phyloP scores from a whole-genome alignment of 2,329 filamentous ascomycete species.

The Tothia fuscella region DNA sequence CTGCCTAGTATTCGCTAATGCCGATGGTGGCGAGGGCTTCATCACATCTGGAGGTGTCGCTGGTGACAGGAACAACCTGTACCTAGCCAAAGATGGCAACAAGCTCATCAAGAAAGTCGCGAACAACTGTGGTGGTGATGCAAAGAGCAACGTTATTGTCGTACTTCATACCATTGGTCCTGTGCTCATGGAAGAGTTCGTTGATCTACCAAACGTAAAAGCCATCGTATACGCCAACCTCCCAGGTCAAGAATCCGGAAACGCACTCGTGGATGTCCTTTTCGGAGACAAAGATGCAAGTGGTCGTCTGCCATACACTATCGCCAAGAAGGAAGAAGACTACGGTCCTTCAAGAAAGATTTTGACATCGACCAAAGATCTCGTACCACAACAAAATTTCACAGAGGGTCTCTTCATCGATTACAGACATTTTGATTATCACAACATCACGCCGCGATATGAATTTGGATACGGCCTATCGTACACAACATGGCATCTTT shows the following conservation, averaged over 20 bases:
- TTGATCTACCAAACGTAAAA: conserved; percentile 64
- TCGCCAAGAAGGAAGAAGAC: conserved; percentile 61
- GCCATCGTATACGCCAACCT: conserved; percentile 74
- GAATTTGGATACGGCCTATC: conserved; percentile 80
- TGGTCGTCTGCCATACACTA: conserved; percentile 79
- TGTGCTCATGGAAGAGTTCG: conserved; percentile 67
- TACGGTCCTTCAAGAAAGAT: conserved; percentile 63
- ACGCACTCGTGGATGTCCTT: conserved; percentile 66
- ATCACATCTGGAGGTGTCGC: conserved; percentile 48
- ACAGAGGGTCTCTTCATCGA: conserved; percentile 76
- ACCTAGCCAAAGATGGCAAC: conserved; percentile 67
- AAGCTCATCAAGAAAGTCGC: conserved; percentile 62
- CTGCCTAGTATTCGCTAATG: conserved; percentile 77
- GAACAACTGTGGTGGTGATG: conserved; percentile 46
- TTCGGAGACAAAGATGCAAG: conserved; percentile 68
- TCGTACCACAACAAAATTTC: conserved; percentile 72
- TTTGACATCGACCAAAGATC: conserved; percentile 54
- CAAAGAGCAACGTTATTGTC: conserved; percentile 60
- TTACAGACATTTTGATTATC: conserved; percentile 78
- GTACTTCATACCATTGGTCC: conserved; percentile 80
- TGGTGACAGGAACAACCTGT: conserved; percentile 68
- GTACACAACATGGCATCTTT: conserved; percentile 62
- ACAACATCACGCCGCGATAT: conserved; percentile 61
- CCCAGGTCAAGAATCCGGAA: conserved; percentile 77
- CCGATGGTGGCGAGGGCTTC: conserved; percentile 75